Percentiles rank a stretch among this genome's conserved stretches.
phyloP scores from a whole-genome alignment of 257 asterid species.

The Fraxinus americana region DNA sequence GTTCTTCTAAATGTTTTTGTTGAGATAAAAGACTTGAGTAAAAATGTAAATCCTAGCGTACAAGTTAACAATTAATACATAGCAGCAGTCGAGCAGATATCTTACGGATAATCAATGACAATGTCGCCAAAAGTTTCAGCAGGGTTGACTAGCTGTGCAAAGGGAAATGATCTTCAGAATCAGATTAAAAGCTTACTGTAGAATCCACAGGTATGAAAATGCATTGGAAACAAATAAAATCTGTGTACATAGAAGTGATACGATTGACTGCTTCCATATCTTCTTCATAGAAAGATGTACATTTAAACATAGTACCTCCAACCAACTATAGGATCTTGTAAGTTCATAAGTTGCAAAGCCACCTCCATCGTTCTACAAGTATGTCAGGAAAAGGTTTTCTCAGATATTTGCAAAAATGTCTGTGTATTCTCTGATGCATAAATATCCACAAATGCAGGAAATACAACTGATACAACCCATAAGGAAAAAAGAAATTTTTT shows the following conservation, averaged over 20 bases:
- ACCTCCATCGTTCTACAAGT: slow-evolving; percentile 74
- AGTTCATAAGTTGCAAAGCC: slow-evolving; percentile 98
- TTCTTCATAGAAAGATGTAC: slow-evolving; percentile 20
- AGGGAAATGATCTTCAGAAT: slow-evolving; percentile 26
- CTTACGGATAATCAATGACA: slow-evolving; percentile 98
- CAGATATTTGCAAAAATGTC: slow-evolving; percentile 30
- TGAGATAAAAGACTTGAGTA: background rate
- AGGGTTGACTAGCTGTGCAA: slow-evolving; percentile 82
- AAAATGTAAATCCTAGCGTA: background rate
- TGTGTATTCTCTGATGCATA: background rate
- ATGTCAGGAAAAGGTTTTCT: slow-evolving; percentile 35
- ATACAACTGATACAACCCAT: background rate
- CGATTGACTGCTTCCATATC: background rate
- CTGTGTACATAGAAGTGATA: background rate
- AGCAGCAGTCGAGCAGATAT: slow-evolving; percentile 28
- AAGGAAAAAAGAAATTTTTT: background rate
- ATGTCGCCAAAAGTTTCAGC: slow-evolving; percentile 99
- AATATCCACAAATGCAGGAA: slow-evolving; percentile 7
- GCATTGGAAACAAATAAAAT: slow-evolving; percentile 18
- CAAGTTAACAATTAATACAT: slow-evolving; percentile 19
- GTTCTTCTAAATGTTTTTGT: background rate
- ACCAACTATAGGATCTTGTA: slow-evolving; percentile 97
- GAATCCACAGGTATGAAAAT: slow-evolving; percentile 1
- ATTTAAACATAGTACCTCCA: slow-evolving; percentile 66
- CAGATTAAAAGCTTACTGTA: slow-evolving; percentile 24